phyloP scores from a whole-genome alignment of 768 basidiomycete species.

The Termitomyces sp. region DNA sequence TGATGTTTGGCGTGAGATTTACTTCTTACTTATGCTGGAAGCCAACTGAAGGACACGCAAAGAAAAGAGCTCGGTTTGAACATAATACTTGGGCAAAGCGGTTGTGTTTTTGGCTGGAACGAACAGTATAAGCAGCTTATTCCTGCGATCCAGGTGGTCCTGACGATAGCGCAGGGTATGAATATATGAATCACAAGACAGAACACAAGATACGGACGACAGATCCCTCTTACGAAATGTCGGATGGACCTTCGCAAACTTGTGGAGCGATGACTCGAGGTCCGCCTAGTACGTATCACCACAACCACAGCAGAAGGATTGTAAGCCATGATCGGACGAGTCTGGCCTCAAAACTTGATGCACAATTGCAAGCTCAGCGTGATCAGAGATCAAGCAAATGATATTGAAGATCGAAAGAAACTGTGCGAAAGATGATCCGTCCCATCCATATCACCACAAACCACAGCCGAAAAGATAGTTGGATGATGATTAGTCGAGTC shows the following conservation, averaged over 20 bases:
- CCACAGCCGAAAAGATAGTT: too few relatives aligned
- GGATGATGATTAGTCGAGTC: too few relatives aligned
- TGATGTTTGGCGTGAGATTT: too few relatives aligned
- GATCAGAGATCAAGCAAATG: too few relatives aligned
- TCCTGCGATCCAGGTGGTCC: not conserved
- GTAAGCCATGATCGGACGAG: not conserved
- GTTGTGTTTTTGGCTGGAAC: too few relatives aligned
- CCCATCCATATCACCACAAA: too few relatives aligned
- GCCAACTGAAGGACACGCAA: too few relatives aligned
- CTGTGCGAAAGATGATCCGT: not conserved
- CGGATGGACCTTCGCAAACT: not conserved
- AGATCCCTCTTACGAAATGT: not conserved
- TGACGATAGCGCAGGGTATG: not conserved
- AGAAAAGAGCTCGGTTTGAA: too few relatives aligned
- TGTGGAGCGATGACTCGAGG: not conserved
- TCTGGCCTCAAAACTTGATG: not conserved
- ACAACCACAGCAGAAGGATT: not conserved
- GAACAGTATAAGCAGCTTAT: not conserved
- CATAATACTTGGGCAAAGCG: too few relatives aligned
- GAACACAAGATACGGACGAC: not conserved
- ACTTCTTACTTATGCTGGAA: too few relatives aligned
- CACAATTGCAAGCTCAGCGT: not conserved
- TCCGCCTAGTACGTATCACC: not conserved
- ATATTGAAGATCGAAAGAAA: too few relatives aligned
- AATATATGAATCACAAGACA: too few relatives aligned